Base-by-base conservation (phyloP, 2,329 filamentous ascomycete species). In the Curvularia lunata region DNA sequence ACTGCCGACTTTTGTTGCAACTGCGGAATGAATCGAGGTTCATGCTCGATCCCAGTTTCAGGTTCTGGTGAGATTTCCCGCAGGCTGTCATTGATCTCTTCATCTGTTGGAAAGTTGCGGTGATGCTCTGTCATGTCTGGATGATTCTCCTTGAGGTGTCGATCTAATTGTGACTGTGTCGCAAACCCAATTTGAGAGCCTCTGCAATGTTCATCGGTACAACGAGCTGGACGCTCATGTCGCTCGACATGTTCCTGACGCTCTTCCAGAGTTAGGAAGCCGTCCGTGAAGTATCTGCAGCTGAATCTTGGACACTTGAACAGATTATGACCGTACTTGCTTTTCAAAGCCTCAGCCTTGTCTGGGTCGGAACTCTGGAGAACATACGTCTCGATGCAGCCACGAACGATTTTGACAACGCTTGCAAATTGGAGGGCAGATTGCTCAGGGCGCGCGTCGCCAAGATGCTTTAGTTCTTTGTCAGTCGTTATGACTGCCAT, bases 291-390 rank as follows among this genome's bases (percentile, higher is more conserved):
- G 38, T 48, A 63, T 9, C 48, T 38, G 48, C 63, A 65, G 58
- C 55, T 65, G 30, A 63, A 57, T 32, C 57, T 48, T 9, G 61
- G 50, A 41, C 63, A 65, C 37, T 52, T 61, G 45, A 62, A 65
- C 12, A 62, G 25, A 48, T 48, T 48, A 23, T 9, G 7, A 5
- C 45, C 28, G 30, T 48, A 48, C 28, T 19, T 48, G 45, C 30
- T 27, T 32, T 28, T 34, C 9, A 48, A 25, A 34, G 32, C 32
- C 34, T 16, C 28, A 48, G 45, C n/a, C n/a, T 4, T 18, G 28
- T 48, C 28, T 34, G 46, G 48, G 27, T 28, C 61, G 56, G 7
- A 18, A 37, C 48, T 56, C n/a, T 18, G 23, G n/a, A n/a, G 10
- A 19, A 49, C 28, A 16, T 48, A 34, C 3, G 7, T 34, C 48